Evolutionary conservation across 192 early-diverging fungal species (phyloP), one percentile per base, ranked within the genome.

Genomic region (Coemansia sp.): DNA sequence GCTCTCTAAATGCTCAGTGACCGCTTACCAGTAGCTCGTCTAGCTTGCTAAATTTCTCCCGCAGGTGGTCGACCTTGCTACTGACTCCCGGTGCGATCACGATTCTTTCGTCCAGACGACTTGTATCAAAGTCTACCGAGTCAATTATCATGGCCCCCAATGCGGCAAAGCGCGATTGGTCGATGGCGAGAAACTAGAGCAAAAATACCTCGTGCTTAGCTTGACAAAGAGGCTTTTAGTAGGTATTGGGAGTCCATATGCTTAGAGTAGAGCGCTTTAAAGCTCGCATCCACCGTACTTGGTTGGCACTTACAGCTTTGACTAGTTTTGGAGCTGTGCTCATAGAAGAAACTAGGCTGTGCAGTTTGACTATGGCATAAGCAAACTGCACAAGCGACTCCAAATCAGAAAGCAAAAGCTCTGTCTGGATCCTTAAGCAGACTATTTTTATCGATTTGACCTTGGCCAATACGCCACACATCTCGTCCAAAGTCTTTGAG

Each of bases 351-450:
- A 80, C 23, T 6, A 72, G n/a, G 23, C 40, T 40, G 38, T 70
- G 60, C 1, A 80, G 46, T 24, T 80, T 66, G 9, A 71, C 66
- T 20, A 69, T 36, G 0, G 69, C 69, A 57, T 66, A 75, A 2
- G 69, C 50, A 69, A 80, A 75, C 40, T 80, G 77, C 9, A 66
- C 59, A 7, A 80, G 43, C 10, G 60, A 33, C 28, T 80, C 73
- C 18, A 80, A 53, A 38, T 80, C 77, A 0, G 69, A 39, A 16
- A 72, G 36, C 9, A 75, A 33, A 34, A 80, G 65, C 60, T 71
- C 73, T 0, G 72, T 66, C 16, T 66, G 68, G 21, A 80, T 56
- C 14, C 77, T 65, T n/a, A 65, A 34, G 48, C 77, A 80, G 0
- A 37, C 56, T 2, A 59, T 24, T 2, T 69, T 60, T 14, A 75